These are phyloP conservation scores for Pythium dissotocum DNA, from an alignment of 352 stramenopile species.

Conservation along the genomic window DNA sequence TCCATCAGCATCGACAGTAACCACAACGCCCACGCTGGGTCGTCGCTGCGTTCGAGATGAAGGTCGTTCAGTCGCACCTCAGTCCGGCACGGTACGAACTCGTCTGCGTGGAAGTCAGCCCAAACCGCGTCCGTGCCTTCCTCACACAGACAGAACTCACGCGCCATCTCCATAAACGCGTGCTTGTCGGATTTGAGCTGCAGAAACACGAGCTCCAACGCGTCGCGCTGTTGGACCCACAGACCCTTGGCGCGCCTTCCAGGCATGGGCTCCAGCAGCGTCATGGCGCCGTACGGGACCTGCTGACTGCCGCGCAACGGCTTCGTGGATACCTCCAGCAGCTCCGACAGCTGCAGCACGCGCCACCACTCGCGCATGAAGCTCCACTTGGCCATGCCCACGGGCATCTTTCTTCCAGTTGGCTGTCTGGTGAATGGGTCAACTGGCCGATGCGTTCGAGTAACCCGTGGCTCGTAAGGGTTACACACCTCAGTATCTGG, in stretches of 20 bases:
- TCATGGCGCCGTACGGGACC: background rate
- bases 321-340: background rate
- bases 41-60: background rate
- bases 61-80: no score
- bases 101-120: no score
- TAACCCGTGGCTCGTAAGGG: no score
- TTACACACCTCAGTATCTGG: no score
- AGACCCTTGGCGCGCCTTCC: background rate
- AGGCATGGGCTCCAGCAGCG: background rate
- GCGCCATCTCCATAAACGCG: background rate
- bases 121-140: no score
- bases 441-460: no score
- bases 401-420: no score
- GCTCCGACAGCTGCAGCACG: background rate
- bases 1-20: background rate
- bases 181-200: background rate
- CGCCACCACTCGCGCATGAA: conserved; percentile 1
- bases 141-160: no score
- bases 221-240: background rate
- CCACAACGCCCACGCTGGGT: background rate
- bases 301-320: background rate
- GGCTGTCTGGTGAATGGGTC: no score
- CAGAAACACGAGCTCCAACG: background rate
- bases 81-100: no score
- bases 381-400: background rate